A percentile compares a stretch with the other conserved stretches of the same genome.
phyloP scores from a whole-genome alignment of 306 rosid species.

The Lathyrus oleraceus region DNA sequence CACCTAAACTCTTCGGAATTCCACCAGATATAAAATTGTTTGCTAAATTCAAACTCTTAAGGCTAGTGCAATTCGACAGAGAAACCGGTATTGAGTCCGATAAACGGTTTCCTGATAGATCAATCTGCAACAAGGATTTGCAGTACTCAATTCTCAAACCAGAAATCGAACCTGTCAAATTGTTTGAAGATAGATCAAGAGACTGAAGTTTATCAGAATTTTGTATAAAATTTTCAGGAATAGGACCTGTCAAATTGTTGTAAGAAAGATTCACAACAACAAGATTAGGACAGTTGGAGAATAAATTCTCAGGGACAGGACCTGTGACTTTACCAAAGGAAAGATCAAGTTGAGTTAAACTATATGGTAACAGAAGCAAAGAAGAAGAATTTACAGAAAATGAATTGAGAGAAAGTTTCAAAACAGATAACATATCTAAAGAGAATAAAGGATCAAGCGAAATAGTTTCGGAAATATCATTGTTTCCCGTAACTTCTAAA shows the following conservation, averaged over 20 bases:
- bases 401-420: constrained; percentile 60
- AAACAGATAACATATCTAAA: constrained; percentile 64
- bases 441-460: constrained; percentile 65
- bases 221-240: constrained; percentile 61
- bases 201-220: constrained; percentile 59
- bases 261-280: constrained; percentile 62
- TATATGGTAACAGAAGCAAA: constrained; percentile 73
- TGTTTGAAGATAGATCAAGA: constrained; percentile 82
- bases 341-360: constrained; percentile 73
- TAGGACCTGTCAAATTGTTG: constrained; percentile 74
- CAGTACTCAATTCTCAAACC: constrained; percentile 57
- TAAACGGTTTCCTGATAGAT: constrained; percentile 67
- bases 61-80: constrained; percentile 74
- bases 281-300: constrained; percentile 76
- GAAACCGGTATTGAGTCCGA: constrained; percentile 64
- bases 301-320: constrained; percentile 60
- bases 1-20: constrained; percentile 75
- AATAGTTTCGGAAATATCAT: constrained; percentile 48
- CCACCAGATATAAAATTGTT: constrained; percentile 61
- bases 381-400: constrained; percentile 75
- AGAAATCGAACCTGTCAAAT: constrained; percentile 75
- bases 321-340: constrained; percentile 68
- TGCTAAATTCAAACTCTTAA: constrained; percentile 57
- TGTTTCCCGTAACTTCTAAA: constrained; percentile 61
- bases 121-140: constrained; percentile 62